These are phyloP conservation scores for Malania oleifera DNA, from an alignment of 164 flowering plant genomes.

Conservation along the genomic window DNA sequence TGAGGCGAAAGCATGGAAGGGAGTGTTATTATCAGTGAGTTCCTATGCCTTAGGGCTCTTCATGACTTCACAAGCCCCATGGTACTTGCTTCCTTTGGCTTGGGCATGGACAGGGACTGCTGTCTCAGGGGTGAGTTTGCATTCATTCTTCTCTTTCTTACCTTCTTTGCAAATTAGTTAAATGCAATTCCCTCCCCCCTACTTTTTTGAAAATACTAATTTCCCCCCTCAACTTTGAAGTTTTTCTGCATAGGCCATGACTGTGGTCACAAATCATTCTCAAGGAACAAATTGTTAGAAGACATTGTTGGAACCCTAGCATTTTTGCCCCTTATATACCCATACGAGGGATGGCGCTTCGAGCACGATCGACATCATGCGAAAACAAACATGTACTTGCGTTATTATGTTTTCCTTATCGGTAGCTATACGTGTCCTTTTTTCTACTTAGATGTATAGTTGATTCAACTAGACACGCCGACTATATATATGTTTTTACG, in stretches of 20 bases:
- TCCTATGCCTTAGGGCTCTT: constrained; percentile 80
- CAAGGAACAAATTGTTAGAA: constrained; percentile 82
- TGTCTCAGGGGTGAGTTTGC: constrained; percentile 77
- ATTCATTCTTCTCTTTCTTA: no score
- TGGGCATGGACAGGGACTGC: constrained; percentile 99
- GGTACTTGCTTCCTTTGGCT: constrained; percentile 97
- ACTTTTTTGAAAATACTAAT: not conserved
- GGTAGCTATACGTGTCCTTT: no score
- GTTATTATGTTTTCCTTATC: no score
- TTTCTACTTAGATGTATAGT: no score
- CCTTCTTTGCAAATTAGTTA: no score
- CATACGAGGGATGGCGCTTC: constrained; percentile 97
- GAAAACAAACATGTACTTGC: constrained; percentile 97
- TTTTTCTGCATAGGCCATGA: constrained; percentile 98
- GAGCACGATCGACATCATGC: constrained; percentile 96
- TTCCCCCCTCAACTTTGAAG: constrained; percentile 32
- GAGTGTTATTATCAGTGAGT: constrained; percentile 61
- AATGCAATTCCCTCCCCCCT: not conserved
- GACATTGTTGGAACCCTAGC: constrained; percentile 96
- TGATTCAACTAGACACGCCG: no score
- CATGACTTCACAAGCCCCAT: constrained; percentile 84
- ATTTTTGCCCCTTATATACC: constrained; percentile 87
- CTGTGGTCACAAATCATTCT: constrained; percentile 95
- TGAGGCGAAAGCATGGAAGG: constrained; percentile 74
- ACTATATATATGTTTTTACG: no score